A percentile compares a stretch with the other conserved stretches of the same genome.
These are phyloP conservation scores for Kitagawia praeruptora DNA, from an alignment of 129 eudicot genomes.

Conservation along the genomic window DNA sequence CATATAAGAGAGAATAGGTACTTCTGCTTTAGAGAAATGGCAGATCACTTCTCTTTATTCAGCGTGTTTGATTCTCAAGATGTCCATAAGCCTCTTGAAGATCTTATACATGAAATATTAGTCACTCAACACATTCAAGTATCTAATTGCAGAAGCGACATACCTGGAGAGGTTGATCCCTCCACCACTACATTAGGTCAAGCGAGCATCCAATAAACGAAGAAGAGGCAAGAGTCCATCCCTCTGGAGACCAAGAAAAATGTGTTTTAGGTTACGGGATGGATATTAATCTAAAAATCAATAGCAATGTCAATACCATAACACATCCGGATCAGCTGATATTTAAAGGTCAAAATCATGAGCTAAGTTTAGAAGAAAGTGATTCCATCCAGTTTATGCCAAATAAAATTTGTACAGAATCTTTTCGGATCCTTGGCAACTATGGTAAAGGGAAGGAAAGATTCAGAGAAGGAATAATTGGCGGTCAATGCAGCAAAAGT, in stretches of 20 bases:
- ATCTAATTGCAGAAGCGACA: conserved; percentile 8
- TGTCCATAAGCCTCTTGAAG: background rate
- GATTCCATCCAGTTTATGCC: conserved; percentile 7
- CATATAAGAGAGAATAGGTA: background rate
- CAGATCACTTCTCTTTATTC: background rate
- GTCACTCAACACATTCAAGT: conserved; percentile 2
- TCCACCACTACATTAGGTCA: no score
- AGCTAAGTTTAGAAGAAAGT: background rate
- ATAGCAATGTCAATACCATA: background rate
- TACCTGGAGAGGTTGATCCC: background rate
- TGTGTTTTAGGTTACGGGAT: background rate
- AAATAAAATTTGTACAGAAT: conserved; percentile 8
- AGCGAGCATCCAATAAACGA: background rate
- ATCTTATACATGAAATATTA: background rate
- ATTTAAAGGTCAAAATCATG: background rate
- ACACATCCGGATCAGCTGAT: background rate
- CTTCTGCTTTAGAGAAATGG: background rate
- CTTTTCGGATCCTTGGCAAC: conserved; percentile 21
- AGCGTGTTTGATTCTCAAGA: background rate
- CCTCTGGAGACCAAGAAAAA: background rate
- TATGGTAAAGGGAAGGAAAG: conserved; percentile 19
- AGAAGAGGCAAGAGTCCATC: background rate
- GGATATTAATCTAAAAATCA: background rate
- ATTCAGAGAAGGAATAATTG: background rate
- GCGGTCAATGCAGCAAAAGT: background rate